Conservation (phyloP, 1,284 basidiomycete species). For the Marasmius fiardii region DNA sequence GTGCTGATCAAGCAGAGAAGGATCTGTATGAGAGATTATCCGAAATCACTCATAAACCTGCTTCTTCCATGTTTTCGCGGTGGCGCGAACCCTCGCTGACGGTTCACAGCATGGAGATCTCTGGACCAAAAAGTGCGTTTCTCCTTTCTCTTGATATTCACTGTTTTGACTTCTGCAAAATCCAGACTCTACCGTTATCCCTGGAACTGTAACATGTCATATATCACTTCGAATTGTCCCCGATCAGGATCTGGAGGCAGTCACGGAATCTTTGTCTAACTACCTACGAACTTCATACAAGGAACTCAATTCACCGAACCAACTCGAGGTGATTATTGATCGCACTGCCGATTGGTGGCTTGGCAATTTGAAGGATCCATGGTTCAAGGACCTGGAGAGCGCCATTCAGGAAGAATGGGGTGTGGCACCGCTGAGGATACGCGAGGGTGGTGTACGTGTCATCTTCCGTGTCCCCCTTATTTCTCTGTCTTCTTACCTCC, state of each 20-base stretch:
- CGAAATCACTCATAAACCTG: slow-evolving; percentile 60
- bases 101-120: slow-evolving; percentile 67
- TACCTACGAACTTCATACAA: slow-evolving; percentile 65
- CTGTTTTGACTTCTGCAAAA: background rate
- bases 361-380: slow-evolving; percentile 77
- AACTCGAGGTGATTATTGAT: slow-evolving; percentile 73
- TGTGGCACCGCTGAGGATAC: slow-evolving; percentile 78
- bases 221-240: slow-evolving; percentile 92
- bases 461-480: slow-evolving; percentile 4
- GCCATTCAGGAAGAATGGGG: slow-evolving; percentile 87
- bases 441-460: slow-evolving; percentile 85
- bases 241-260: slow-evolving; percentile 79
- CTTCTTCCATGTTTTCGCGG: slow-evolving; percentile 65
- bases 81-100: slow-evolving; percentile 82
- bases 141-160: background rate
- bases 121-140: slow-evolving; percentile 68
- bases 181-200: slow-evolving; percentile 84
- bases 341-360: slow-evolving; percentile 97
- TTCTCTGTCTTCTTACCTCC: slow-evolving; percentile 5
- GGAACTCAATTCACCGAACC: slow-evolving; percentile 65
- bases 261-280: slow-evolving; percentile 59
- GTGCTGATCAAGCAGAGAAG: slow-evolving; percentile 64
- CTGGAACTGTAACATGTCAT: slow-evolving; percentile 75
- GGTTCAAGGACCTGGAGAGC: slow-evolving; percentile 80
- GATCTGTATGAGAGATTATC: slow-evolving; percentile 69